Base-by-base conservation (phyloP, 805 yeast species). In the Metschnikowia gelsemii region DNA sequence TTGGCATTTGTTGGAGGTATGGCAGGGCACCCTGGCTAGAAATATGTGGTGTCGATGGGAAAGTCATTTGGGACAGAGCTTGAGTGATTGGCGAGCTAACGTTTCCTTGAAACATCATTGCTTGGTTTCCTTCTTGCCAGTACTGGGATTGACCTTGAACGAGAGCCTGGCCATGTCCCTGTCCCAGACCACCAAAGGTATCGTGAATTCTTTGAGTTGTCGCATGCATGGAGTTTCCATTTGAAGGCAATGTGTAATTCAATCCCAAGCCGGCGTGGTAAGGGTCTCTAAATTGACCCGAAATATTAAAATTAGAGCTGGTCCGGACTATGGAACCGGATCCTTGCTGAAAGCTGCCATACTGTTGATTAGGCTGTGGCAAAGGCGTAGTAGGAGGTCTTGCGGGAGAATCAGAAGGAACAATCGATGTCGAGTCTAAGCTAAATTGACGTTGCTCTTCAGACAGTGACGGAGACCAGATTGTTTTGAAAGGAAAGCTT, bases 381-480 rank as follows among this genome's bases (percentile, higher is more conserved):
- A 40, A 30, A 4, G 43, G 43, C 18, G 43, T 40, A 4, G 43
- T 5, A 23, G 43, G 43, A 5, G 43, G 43, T 13, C 37, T 28
- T 16, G 32, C 38, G 1, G 39, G 43, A 5, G 43, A 40, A 2
- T 29, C 30, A 11, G 13, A 19, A 4, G 17, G 35, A 2, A 23
- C 16, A n/a, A 18, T 9, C 6, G 35, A 18, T 8, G 30, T 5
- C 36, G 40, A 20, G 27, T 47, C 51, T 16, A 47, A 21, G 19
- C 49, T 33, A 16, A 41, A 35, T 19, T 42, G 43, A 19, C 40
- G 41, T 18, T 34, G 46, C 4, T 32, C 36, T 5, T 32, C 12
- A 17, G 30, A 20, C 18, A 27, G 27, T 7, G 45, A 29, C n/a
- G 49, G 44, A 32, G 46, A 42, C 40, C 46, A 43, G 32, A 40